Base-by-base conservation (phyloP, 208 protist genomes). In the Herpetomonas muscarum region DNA sequence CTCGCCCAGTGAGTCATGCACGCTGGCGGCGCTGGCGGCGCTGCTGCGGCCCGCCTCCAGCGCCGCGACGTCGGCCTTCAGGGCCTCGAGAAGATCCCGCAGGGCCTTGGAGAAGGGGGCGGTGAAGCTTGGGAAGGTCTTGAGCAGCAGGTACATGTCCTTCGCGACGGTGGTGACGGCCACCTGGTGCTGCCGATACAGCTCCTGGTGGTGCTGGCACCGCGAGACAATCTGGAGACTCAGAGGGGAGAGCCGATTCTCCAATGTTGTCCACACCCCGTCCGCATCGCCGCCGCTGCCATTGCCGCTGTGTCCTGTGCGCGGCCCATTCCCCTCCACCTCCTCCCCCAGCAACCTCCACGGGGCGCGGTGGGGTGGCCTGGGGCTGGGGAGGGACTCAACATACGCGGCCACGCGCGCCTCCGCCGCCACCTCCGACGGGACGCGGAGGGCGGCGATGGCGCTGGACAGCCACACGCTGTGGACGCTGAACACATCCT, bases 401-500 rank as follows among this genome's bases (percentile, higher is more conserved):
- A 22, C 41, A 19, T 46, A 46, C 10, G 41, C 41, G 4, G 17
- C 10, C 41, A 46, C 22, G 10, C 15, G 19, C 4, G 22, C 52
- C n/a, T 46, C 37, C 36, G 6, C 52, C n/a, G 29, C 36, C 30
- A 42, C 19, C 24, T 49, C 52, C 2, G 30, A 28, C 12, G 54
- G 53, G 4, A 42, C 47, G 45, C 48, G 46, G 10, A 64, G 55
- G 19, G 42, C 61, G 10, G 55, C 19, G 13, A 71, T 53, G 31
- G 64, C 58, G 13, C 70, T 75, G 25, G 29, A 25, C 22, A 88
- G 25, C 70, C 70, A 77, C 29, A 67, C 54, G 4, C 55, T 66
- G 44, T 67, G 64, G 46, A 21, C 54, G 53, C 17, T 47, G 36
- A 77, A 94, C 46, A 64, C 70, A 22, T 12, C 28, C 34, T 88